phyloP scores from a whole-genome alignment of 2,329 filamentous ascomycete species.

The Clarireedia monteithiana region DNA sequence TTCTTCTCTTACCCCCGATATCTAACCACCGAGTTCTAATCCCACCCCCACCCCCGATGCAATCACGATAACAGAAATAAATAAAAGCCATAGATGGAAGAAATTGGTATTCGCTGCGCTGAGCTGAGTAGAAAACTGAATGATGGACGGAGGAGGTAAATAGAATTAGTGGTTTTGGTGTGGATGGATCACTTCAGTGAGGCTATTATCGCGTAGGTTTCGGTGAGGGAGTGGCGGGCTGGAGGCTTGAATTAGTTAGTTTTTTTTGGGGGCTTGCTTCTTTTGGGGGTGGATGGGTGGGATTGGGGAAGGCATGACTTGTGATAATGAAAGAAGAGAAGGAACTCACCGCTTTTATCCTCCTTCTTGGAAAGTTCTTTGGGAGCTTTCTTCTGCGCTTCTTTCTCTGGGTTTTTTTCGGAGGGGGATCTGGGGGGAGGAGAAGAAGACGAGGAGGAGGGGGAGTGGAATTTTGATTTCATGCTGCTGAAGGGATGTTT shows the following conservation, averaged over 20 bases:
- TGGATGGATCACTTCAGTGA: neutral
- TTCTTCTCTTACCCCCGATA: too few relatives aligned
- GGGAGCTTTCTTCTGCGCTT: neutral
- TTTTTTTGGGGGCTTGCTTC: neutral
- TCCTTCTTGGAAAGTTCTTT: neutral
- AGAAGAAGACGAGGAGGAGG: neutral
- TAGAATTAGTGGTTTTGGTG: too few relatives aligned
- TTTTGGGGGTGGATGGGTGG: neutral
- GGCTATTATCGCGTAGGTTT: neutral
- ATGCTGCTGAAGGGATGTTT: conserved; percentile 9
- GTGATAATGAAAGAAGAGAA: too few relatives aligned
- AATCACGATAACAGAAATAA: too few relatives aligned
- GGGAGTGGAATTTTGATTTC: neutral
- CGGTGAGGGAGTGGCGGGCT: conserved; percentile 1
- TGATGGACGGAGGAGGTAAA: too few relatives aligned
- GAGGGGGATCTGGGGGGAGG: neutral
- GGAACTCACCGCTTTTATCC: neutral
- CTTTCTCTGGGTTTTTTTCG: neutral
- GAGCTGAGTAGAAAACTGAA: too few relatives aligned
- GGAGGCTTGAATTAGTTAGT: neutral
- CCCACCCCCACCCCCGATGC: too few relatives aligned
- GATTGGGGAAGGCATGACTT: too few relatives aligned
- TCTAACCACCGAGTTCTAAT: too few relatives aligned
- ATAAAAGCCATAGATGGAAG: too few relatives aligned
- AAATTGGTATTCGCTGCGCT: too few relatives aligned